These are phyloP conservation scores for Fomes fomentarius DNA, from an alignment of 1,284 basidiomycete genomes.

Conservation along the genomic window DNA sequence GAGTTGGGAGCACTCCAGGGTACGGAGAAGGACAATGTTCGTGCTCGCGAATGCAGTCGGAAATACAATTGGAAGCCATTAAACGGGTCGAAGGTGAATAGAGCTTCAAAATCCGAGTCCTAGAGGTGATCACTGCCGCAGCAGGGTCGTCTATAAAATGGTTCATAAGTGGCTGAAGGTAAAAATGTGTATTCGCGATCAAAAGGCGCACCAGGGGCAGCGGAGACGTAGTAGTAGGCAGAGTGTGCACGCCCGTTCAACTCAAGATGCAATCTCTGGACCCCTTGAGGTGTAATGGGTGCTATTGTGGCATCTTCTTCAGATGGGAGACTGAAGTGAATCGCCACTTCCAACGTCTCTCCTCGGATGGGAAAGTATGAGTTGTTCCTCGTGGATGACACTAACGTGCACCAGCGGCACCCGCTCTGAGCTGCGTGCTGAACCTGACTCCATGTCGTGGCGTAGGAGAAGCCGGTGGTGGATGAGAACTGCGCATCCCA, in stretches of 20 bases:
- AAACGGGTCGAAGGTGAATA: background rate
- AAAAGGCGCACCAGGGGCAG: conserved; percentile 8
- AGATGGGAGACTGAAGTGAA: conserved; percentile 6
- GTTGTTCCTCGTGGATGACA: conserved; percentile 3
- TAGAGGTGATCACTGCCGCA: conserved; percentile 1
- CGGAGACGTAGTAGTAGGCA: conserved; percentile 11
- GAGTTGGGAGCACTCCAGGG: conserved; percentile 17
- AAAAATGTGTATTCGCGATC: background rate
- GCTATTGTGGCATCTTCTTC: background rate
- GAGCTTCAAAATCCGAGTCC: background rate
- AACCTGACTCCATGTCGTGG: conserved; percentile 10
- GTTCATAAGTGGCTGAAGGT: background rate
- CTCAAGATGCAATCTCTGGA: conserved; percentile 8
- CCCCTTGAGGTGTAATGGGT: conserved; percentile 15
- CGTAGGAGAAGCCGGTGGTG: conserved; percentile 5
- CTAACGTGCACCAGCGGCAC: conserved; percentile 11
- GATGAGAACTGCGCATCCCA: conserved; percentile 7
- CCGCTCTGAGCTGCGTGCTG: background rate
- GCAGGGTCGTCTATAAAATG: conserved; percentile 2
- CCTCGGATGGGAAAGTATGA: background rate
- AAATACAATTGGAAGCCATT: conserved; percentile 5
- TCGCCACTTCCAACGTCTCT: conserved; percentile 1
- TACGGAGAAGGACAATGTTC: conserved; percentile 9
- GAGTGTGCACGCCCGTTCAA: conserved; percentile 10
- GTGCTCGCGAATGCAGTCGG: conserved; percentile 9